These are phyloP conservation scores for Lasiodiplodia sp. DNA, from an alignment of 2,329 filamentous ascomycete species.

Conservation along the genomic window DNA sequence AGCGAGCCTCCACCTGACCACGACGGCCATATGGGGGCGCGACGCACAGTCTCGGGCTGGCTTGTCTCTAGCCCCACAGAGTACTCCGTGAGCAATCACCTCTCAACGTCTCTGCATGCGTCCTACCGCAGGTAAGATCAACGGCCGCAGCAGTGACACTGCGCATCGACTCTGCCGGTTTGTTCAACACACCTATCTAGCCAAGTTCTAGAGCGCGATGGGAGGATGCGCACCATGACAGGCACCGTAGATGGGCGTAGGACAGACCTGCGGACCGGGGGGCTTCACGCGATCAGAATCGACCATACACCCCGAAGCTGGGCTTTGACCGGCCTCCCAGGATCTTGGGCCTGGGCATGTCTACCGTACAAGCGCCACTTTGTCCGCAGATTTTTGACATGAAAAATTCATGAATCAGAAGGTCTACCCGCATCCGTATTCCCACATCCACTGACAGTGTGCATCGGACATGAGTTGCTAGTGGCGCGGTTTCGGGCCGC, in stretches of 20 bases:
- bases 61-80: slow-evolving; percentile 17
- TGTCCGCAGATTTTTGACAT: slow-evolving; percentile 21
- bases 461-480: slow-evolving; percentile 12
- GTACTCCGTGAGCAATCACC: slow-evolving; percentile 23
- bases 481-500: slow-evolving; percentile 23
- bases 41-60: slow-evolving; percentile 9
- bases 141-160: slow-evolving; percentile 21
- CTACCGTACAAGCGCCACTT: slow-evolving; percentile 14
- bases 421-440: slow-evolving; percentile 18
- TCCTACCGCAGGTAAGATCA: slow-evolving; percentile 20
- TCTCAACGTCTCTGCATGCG: slow-evolving; percentile 29
- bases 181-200: slow-evolving; percentile 1
- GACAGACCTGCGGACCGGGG: slow-evolving; percentile 14
- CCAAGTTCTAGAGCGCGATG: slow-evolving; percentile 14
- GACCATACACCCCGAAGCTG: not conserved
- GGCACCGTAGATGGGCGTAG: slow-evolving; percentile 20
- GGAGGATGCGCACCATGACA: slow-evolving; percentile 22
- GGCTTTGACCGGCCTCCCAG: slow-evolving; percentile 5
- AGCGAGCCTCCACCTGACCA: slow-evolving; percentile 24
- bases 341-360: slow-evolving; percentile 3
- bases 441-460: slow-evolving; percentile 14
- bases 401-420: slow-evolving; percentile 26
- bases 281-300: slow-evolving; percentile 12
- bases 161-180: slow-evolving; percentile 12
- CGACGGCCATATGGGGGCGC: slow-evolving; percentile 5